These are phyloP conservation scores for Colletotrichum simmondsii DNA, from an alignment of 2,329 filamentous ascomycete species.

Conservation along the genomic window DNA sequence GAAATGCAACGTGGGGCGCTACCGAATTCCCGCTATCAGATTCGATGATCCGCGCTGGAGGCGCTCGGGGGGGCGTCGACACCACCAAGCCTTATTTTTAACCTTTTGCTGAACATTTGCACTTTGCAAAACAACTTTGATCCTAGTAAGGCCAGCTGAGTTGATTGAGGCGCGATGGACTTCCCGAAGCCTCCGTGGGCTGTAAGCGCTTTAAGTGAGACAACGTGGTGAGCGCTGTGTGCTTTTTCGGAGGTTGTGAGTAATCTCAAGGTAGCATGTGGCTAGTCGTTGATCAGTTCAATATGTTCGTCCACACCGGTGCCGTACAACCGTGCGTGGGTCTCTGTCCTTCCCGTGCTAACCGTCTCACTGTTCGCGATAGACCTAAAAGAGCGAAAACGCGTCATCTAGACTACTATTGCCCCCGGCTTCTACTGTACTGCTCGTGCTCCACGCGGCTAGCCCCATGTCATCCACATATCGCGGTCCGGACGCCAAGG, in stretches of 20 bases:
- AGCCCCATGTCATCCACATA: neutral
- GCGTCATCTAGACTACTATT: constrained; percentile 10
- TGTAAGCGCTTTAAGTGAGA: neutral
- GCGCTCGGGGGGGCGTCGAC: neutral
- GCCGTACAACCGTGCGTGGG: constrained; percentile 21
- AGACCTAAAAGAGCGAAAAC: neutral
- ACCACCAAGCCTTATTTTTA: constrained; percentile 4
- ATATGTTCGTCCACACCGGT: neutral
- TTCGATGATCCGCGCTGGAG: neutral
- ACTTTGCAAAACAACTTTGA: neutral
- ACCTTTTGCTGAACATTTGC: neutral
- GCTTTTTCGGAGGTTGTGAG: neutral
- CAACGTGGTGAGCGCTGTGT: neutral
- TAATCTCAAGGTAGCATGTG: neutral
- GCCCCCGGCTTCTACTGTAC: neutral
- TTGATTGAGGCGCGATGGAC: neutral
- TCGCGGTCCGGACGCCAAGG: neutral
- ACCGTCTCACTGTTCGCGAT: neutral
- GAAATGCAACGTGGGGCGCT: neutral
- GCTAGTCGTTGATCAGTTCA: neutral
- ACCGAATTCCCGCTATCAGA: neutral
- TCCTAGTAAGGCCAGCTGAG: neutral
- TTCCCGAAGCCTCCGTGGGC: neutral
- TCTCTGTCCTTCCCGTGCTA: neutral
- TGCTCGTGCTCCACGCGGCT: neutral